These are phyloP conservation scores for Xylariaceae sp. DNA, from an alignment of 2,329 filamentous ascomycete species.

Conservation along the genomic window DNA sequence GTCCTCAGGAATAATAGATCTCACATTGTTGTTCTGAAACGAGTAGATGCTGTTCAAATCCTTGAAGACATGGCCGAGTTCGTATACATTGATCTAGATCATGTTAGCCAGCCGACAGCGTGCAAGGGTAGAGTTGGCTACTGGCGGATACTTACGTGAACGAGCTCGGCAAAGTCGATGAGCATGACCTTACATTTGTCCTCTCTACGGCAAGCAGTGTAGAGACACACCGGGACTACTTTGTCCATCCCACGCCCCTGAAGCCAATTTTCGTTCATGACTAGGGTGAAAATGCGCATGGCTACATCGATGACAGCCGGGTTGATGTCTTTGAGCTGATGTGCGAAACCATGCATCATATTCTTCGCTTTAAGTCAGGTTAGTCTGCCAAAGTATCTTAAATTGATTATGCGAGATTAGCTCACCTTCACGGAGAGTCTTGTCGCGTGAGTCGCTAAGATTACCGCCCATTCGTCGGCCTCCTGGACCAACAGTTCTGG, in stretches of 20 bases:
- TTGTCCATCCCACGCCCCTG: conserved; percentile 84
- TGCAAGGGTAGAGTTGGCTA: not conserved
- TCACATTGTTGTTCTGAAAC: conserved; percentile 60
- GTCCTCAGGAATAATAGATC: conserved; percentile 81
- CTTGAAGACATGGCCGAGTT: conserved; percentile 88
- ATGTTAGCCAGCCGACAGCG: not conserved
- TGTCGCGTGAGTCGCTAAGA: conserved; percentile 59
- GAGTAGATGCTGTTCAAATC: conserved; percentile 73
- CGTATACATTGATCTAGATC: conserved; percentile 79
- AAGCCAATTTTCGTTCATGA: conserved; percentile 74
- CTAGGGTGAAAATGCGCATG: conserved; percentile 75
- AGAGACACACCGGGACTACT: conserved; percentile 88
- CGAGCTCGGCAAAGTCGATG: conserved; percentile 89
- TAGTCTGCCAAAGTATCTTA: conserved; percentile 23
- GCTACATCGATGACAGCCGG: conserved; percentile 67
- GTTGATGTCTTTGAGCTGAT: conserved; percentile 58
- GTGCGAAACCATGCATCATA: conserved; percentile 65
- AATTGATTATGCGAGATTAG: not conserved
- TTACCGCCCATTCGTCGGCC: conserved; percentile 61
- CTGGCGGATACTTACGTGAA: conserved; percentile 42
- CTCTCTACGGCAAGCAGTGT: conserved; percentile 81
- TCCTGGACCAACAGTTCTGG: conserved; percentile 66
- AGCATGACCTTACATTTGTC: conserved; percentile 85
- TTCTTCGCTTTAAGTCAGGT: conserved; percentile 43
- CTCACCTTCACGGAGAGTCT: conserved; percentile 56